A percentile compares a stretch with the other conserved stretches of the same genome.
Evolutionary conservation across 495 filamentous ascomycete species (phyloP).

Genomic region (Aspergillus asperescens): DNA sequence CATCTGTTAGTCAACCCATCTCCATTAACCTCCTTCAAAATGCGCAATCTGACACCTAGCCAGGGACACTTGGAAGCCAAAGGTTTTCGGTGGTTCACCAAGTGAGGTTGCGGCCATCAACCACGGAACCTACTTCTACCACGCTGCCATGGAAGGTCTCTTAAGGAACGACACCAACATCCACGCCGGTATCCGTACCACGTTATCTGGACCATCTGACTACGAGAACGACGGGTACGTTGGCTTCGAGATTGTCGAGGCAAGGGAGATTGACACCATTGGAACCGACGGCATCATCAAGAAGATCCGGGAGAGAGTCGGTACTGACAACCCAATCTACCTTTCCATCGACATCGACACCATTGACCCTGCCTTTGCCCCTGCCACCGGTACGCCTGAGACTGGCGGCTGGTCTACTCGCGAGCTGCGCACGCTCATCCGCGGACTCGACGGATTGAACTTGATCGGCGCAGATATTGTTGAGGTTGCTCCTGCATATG

Average conservation of each 20-base stretch:
- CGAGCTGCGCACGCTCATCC: constrained; percentile 66
- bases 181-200: constrained; percentile 80
- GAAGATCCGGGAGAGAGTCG: constrained; percentile 68
- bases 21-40: constrained; percentile 19
- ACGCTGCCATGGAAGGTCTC: constrained; percentile 63
- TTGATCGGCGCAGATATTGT: constrained; percentile 77
- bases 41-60: background rate
- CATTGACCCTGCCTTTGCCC: constrained; percentile 78
- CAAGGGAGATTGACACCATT: constrained; percentile 72
- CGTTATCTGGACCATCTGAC: constrained; percentile 63
- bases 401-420: constrained; percentile 83
- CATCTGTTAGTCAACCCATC: constrained; percentile 47
- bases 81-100: constrained; percentile 67
- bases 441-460: constrained; percentile 69
- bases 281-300: constrained; percentile 64
- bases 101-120: constrained; percentile 64
- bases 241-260: constrained; percentile 77
- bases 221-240: constrained; percentile 80
- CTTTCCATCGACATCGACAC: constrained; percentile 87
- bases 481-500: constrained; percentile 67
- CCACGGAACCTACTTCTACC: constrained; percentile 81
- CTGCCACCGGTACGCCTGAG: constrained; percentile 82
- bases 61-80: constrained; percentile 56
- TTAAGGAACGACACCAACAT: constrained; percentile 78
- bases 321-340: constrained; percentile 68